Evolutionary conservation across 805 yeast species (phyloP), one percentile per base, ranked within the genome.

Genomic region (Lachancea sp.): DNA sequence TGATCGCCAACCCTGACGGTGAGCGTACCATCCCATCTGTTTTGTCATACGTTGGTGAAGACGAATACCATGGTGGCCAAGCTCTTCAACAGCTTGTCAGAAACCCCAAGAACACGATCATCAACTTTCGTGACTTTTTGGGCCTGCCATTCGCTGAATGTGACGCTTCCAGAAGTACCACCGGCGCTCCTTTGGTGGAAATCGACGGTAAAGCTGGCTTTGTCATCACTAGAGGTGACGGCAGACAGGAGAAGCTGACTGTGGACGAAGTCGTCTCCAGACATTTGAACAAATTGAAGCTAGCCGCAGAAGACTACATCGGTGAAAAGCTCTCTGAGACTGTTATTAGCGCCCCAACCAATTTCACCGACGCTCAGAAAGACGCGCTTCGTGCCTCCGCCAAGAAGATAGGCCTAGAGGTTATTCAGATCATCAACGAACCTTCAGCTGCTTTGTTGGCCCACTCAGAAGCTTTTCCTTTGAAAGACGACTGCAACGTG

Each of bases 1-100:
- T 93, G 55, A 91, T 93, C 66, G 99, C 99, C 56, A 91, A 93
- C 79, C 96, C 95, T 56, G 99, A 93, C 63, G 99, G 99, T 68
- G 98, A 93, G 71, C 87, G 98, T 73, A 78, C 91, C 49, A 93
- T 93, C 64, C 95, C 98, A 50, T 85, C 98, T 25, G 85, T 85
- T 48, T 75, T 93, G 50, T 81, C 97, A 16, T 93, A 90, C 66
- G 89, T 89, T 48, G 96, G 95, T 49, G 83, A 77, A 46, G 98
- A 93, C 65, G 98, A 93, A 72, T 93, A 87, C 71, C 97, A 93
- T 64, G 99, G 99, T 49, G 84, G 88, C 48, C 98, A 93, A 73
- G 99, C 98, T 48, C 71, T 82, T 57, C 90, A 89, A 46, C 97
- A 93, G 72, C 71, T 91, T 59, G 74, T 93, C 52, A 85, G 99